phyloP scores from a whole-genome alignment of 192 early-diverging fungal genomes.

The Dispira simplex region DNA sequence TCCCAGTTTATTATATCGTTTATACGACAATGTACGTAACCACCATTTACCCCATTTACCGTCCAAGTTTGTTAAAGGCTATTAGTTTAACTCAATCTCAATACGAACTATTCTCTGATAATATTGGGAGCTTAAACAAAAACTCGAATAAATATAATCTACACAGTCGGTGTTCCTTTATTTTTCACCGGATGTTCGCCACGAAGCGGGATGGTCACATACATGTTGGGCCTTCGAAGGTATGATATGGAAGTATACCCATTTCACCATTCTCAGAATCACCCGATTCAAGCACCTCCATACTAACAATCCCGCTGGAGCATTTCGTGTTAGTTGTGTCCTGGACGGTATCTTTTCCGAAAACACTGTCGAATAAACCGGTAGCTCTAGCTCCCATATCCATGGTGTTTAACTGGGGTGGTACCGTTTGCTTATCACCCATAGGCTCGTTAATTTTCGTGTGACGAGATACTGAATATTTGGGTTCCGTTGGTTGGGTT shows the following conservation, averaged over 20 bases:
- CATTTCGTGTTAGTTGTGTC: not conserved
- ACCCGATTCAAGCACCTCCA: not conserved
- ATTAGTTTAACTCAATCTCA: too few species aligned
- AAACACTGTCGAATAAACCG: not conserved
- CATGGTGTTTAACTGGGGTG: not conserved
- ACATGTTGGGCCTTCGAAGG: not conserved
- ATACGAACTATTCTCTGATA: too few species aligned
- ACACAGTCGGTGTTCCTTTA: too few species aligned
- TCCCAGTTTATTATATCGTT: too few species aligned
- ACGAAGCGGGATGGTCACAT: not conserved
- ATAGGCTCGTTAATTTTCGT: not conserved
- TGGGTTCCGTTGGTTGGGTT: not conserved
- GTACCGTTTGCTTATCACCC: not conserved
- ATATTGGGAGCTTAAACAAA: too few species aligned
- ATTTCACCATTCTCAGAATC: not conserved
- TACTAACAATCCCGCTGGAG: not conserved
- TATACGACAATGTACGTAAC: too few species aligned
- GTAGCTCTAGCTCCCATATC: conserved; percentile 4
- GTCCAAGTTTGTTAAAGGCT: too few species aligned
- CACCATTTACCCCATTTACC: too few species aligned
- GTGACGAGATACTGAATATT: not conserved
- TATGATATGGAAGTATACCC: not conserved
- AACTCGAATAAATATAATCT: too few species aligned
- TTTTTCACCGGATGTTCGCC: too few species aligned
- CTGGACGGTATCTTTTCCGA: not conserved